Evolutionary conservation across 768 basidiomycete genomes (phyloP), one percentile per base, ranked within the genome.

Genomic region (Lactarius quietus): DNA sequence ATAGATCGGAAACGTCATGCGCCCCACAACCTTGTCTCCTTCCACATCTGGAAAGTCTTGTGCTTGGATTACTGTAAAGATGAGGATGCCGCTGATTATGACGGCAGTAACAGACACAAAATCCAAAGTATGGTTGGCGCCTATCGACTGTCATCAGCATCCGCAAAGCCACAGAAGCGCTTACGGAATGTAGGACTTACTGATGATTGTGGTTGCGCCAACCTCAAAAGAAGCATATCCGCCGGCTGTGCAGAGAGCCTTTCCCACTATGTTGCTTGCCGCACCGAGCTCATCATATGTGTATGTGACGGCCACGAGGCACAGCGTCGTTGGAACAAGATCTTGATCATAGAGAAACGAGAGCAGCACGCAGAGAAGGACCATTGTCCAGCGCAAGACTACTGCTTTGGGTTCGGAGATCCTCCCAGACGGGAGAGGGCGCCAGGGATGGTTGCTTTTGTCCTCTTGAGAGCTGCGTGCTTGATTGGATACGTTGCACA

Each of bases 401-500:
- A 60, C 43, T 1, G 70, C 70, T 31, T 60, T 52, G 23, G 60
- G 10, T 39, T 57, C 69, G 14, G 70, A 52, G 36, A 73, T 67
- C 20, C 72, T 67, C 39, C 69, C 69, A 54, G 72, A 65, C 33
- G 72, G 70, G 17, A 73, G 68, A 38, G 72, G 72, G 6, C 72
- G 70, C 72, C 72, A 73, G 1, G 72, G 70, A 56, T 61, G 67
- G 31, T 73, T 73, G 29, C 59, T 38, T 8, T 64, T 68, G 62
- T 73, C 72, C 57, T 73, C 72, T 5, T 69, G 63, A 26, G 51
- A 51, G 53, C 66, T 67, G 23, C 62, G 67, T 23, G 65, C 64
- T 65, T 73, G 72, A 52, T 73, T 73, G 29, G 72, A 70, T 36
- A 72, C 67, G 62, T 70, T 70, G 68, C 67, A 73, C 53, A 69